Conservation (phyloP, 208 protist species). For the Crithidia sp. region DNA sequence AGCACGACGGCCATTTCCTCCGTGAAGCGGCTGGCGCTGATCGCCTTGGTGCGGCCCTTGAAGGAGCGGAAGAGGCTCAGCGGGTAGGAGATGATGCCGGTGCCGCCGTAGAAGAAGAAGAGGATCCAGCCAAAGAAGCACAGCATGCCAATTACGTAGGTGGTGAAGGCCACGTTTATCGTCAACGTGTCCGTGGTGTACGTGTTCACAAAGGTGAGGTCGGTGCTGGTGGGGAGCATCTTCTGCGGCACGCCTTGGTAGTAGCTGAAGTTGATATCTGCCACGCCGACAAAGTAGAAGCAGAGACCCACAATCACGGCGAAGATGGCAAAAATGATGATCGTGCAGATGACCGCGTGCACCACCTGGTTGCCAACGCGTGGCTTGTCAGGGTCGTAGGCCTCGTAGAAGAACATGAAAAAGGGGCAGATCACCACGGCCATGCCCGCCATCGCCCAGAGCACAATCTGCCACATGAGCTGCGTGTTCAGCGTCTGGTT, state of each 20-base stretch:
- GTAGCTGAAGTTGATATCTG: conserved; percentile 41
- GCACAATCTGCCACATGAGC: conserved; percentile 89
- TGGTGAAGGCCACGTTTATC: conserved; percentile 69
- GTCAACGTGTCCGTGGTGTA: conserved; percentile 29
- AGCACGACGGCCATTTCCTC: conserved; percentile 85
- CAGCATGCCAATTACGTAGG: conserved; percentile 83
- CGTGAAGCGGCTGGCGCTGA: conserved; percentile 55
- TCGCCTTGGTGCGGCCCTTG: conserved; percentile 57
- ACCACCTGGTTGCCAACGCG: conserved; percentile 50
- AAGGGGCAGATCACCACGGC: conserved; percentile 91
- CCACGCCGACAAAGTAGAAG: conserved; percentile 57
- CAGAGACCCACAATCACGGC: conserved; percentile 58
- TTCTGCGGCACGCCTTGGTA: conserved; percentile 49
- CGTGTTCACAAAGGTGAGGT: conserved; percentile 21
- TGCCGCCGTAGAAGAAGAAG: conserved; percentile 93
- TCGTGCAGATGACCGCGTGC: conserved; percentile 76
- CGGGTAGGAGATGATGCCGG: conserved; percentile 92
- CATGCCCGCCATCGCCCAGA: conserved; percentile 76
- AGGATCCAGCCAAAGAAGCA: conserved; percentile 89
- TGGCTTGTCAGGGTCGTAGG: conserved; percentile 87
- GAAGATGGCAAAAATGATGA: conserved; percentile 66
- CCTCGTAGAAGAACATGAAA: conserved; percentile 94
- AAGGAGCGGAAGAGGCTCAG: conserved; percentile 55
- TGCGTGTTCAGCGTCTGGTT: conserved; percentile 78
- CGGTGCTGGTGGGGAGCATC: conserved; percentile 12